Conservation (phyloP, 106 monocot species). For the Gastrodia elata region DNA sequence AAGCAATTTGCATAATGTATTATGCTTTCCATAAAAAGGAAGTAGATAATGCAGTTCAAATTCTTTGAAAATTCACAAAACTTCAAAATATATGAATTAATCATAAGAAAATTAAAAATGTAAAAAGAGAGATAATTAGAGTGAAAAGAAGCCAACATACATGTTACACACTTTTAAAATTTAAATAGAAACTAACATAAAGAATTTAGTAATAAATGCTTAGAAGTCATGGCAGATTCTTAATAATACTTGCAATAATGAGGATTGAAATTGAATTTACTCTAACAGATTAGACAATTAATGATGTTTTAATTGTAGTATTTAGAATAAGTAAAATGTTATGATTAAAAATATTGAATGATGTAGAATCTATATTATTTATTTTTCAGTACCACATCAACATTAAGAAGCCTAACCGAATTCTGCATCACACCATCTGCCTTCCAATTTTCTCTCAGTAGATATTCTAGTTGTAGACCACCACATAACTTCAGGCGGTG, state of each 20-base stretch:
- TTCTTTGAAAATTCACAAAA: background rate
- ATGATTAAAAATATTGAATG: background rate
- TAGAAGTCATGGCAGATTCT: background rate
- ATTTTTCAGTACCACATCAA: too few relatives aligned
- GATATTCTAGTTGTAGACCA: too few relatives aligned
- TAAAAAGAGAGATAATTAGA: background rate
- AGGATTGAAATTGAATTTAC: background rate
- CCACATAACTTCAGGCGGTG: too few relatives aligned
- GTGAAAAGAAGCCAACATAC: background rate
- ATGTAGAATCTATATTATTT: too few relatives aligned
- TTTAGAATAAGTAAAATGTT: background rate
- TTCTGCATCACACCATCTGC: too few relatives aligned
- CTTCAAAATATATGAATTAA: background rate
- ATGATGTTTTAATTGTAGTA: background rate
- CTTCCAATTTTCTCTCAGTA: too few relatives aligned
- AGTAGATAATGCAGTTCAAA: background rate
- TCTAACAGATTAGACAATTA: background rate
- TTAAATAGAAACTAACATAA: background rate
- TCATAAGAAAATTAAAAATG: background rate
- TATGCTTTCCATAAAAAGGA: background rate
- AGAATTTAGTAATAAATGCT: background rate
- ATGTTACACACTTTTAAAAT: background rate
- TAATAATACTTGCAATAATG: background rate
- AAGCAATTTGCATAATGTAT: background rate
- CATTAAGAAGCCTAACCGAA: too few relatives aligned